Conservation (phyloP, 75 land plant genomes). For the Adiantum capillusveneris region DNA sequence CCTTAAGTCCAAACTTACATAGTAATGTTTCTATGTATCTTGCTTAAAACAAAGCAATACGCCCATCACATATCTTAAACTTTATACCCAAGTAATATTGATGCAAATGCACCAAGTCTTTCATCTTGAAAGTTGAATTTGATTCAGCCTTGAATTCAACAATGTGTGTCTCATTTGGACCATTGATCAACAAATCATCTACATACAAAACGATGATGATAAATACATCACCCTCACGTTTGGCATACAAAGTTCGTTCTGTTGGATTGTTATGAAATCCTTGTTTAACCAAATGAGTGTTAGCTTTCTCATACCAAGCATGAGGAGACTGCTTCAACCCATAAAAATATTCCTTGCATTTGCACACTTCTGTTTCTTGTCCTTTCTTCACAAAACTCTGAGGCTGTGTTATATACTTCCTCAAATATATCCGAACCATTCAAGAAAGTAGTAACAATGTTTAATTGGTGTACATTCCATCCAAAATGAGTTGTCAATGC, state of each 20-base stretch:
- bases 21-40: not conserved
- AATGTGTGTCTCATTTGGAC: not conserved
- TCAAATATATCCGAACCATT: slow-evolving; percentile 2
- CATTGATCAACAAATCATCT: slow-evolving; percentile 11
- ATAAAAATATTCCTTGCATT: slow-evolving; percentile 12
- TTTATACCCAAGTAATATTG: too few species aligned
- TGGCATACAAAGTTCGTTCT: slow-evolving; percentile 10
- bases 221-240: not conserved
- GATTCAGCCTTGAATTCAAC: not conserved
- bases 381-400: not conserved
- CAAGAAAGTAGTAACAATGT: not conserved
- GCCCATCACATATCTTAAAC: not conserved
- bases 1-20: not conserved
- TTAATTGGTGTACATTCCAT: slow-evolving; percentile 11
- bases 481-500: slow-evolving; percentile 3
- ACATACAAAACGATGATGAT: slow-evolving; percentile 13
- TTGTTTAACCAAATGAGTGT: not conserved
- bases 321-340: slow-evolving; percentile 18
- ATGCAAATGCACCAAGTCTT: not conserved
- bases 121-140: not conserved
- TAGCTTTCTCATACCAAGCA: slow-evolving; percentile 10
- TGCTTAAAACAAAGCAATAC: not conserved
- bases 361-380: slow-evolving; percentile 12
- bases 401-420: not conserved
- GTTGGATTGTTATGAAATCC: slow-evolving; percentile 8